phyloP scores from a whole-genome alignment of 139 green algal species.

The Chlamydomonas eustigma region DNA sequence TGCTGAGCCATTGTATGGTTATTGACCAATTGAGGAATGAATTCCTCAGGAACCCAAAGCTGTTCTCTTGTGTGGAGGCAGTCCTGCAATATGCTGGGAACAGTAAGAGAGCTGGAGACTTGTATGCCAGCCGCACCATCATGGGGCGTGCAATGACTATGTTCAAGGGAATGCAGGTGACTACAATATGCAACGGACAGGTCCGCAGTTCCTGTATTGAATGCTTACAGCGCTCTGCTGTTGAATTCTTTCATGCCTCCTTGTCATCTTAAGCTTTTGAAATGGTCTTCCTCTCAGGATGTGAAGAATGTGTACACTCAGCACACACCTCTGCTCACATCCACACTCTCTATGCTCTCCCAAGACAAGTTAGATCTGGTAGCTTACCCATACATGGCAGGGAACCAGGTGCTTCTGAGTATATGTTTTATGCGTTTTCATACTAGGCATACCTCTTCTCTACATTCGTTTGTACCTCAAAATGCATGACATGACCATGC shows the following conservation, averaged over 20 bases:
- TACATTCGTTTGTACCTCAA: no score
- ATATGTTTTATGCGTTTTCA: no score
- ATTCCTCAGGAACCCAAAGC: conserved; percentile 26
- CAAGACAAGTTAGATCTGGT: conserved; percentile 61
- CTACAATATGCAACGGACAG: no score
- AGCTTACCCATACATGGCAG: conserved; percentile 70
- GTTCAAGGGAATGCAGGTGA: conserved; percentile 49
- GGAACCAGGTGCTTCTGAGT: not conserved
- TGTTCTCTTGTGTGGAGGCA: conserved; percentile 22
- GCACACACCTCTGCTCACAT: conserved; percentile 80
- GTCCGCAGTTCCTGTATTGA: no score
- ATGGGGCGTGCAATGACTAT: conserved; percentile 70
- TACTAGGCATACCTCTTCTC: no score
- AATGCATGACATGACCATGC: no score
- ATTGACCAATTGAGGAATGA: no score
- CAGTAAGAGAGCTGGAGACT: conserved; percentile 67
- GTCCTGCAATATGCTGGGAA: conserved; percentile 27
- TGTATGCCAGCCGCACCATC: conserved; percentile 77
- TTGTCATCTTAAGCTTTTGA: no score
- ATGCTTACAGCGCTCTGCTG: no score
- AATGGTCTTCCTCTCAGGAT: conserved; percentile 17
- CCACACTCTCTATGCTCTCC: conserved; percentile 68
- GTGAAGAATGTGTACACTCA: conserved; percentile 95
- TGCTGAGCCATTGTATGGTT: no score
- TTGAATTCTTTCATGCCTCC: not conserved